Conservation (phyloP, 2,329 filamentous ascomycete species). For the Pseudocercospora cruenta region DNA sequence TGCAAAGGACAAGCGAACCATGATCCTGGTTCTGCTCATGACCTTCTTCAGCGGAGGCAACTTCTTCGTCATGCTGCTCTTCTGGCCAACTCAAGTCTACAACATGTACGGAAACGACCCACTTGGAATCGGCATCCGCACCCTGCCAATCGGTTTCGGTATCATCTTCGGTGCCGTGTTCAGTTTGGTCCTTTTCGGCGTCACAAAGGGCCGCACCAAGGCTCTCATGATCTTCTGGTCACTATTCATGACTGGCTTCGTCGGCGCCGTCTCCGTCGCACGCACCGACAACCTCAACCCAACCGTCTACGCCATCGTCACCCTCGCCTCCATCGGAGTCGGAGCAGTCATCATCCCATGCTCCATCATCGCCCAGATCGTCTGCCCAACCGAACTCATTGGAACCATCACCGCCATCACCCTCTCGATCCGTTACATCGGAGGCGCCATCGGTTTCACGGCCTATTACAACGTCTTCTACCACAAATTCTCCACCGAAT, state of each 20-base stretch:
- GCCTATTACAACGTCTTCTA: slow-evolving; percentile 59
- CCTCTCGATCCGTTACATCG: slow-evolving; percentile 68
- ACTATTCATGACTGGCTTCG: slow-evolving; percentile 65
- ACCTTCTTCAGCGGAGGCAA: slow-evolving; percentile 46
- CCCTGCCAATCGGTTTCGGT: slow-evolving; percentile 66
- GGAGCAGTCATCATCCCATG: slow-evolving; percentile 70
- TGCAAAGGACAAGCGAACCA: slow-evolving; percentile 40
- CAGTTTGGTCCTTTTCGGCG: slow-evolving; percentile 60
- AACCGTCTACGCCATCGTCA: slow-evolving; percentile 52
- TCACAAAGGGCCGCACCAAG: slow-evolving; percentile 62
- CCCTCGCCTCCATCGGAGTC: slow-evolving; percentile 65
- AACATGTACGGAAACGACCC: slow-evolving; percentile 67
- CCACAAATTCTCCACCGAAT: slow-evolving; percentile 39
- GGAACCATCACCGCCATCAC: slow-evolving; percentile 70
- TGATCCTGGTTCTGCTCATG: slow-evolving; percentile 43
- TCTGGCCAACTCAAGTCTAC: slow-evolving; percentile 68
- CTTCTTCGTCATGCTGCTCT: slow-evolving; percentile 51
- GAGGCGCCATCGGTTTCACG: slow-evolving; percentile 60
- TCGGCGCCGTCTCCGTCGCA: slow-evolving; percentile 36
- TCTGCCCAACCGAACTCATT: slow-evolving; percentile 70
- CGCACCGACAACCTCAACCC: slow-evolving; percentile 32
- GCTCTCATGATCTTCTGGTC: slow-evolving; percentile 63
- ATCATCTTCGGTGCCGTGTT: slow-evolving; percentile 65
- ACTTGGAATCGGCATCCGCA: slow-evolving; percentile 65
- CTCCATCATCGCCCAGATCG: slow-evolving; percentile 68